A percentile compares a stretch with the other conserved stretches of the same genome.
Conservation (phyloP, 176 grass and related monocot species). For the Oryza brachyantha region DNA sequence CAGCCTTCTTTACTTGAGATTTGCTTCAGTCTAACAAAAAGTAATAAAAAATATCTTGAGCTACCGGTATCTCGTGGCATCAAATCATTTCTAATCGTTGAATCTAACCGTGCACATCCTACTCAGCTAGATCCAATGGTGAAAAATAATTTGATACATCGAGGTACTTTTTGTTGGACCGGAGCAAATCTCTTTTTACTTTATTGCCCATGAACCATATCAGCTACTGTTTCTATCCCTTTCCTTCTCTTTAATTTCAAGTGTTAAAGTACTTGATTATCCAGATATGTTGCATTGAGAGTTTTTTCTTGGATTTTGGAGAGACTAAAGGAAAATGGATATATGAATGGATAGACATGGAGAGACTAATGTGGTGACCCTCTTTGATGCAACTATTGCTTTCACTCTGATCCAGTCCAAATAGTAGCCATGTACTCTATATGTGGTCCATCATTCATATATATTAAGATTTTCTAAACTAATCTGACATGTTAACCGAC, state of each 20-base stretch:
- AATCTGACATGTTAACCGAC: background rate
- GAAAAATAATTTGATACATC: too few relatives aligned
- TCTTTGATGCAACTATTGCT: background rate
- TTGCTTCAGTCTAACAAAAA: too few relatives aligned
- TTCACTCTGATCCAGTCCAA: background rate
- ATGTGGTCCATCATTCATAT: background rate
- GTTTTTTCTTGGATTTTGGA: background rate
- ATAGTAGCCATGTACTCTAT: background rate
- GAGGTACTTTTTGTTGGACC: too few relatives aligned
- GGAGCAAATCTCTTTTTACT: too few relatives aligned
- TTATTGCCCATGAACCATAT: background rate
- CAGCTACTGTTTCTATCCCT: background rate
- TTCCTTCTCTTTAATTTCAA: background rate
- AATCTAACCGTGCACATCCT: too few relatives aligned
- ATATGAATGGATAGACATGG: background rate
- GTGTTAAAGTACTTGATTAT: background rate
- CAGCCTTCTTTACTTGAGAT: background rate
- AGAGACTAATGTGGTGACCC: background rate
- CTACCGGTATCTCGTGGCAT: too few relatives aligned
- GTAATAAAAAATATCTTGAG: too few relatives aligned
- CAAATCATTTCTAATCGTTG: too few relatives aligned
- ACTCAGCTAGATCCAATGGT: too few relatives aligned
- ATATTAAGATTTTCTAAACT: background rate
- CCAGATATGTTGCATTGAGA: background rate
- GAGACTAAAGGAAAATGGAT: background rate